phyloP scores from a whole-genome alignment of 495 filamentous ascomycete species.

The Parmelia sp. region DNA sequence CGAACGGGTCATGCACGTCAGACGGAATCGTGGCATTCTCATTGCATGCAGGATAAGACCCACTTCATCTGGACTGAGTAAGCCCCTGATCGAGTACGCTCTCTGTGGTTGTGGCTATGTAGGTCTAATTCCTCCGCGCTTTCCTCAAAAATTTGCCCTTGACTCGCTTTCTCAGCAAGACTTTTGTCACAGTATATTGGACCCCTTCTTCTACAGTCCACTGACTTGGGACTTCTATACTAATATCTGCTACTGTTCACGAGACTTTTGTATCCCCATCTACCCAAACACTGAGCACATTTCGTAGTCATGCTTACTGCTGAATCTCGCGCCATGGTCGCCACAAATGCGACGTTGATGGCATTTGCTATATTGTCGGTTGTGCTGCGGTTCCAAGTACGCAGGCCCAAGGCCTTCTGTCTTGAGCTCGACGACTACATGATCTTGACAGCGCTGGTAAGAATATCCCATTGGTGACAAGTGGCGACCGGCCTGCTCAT shows the following conservation, averaged over 20 bases:
- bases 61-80: neutral
- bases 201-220: neutral
- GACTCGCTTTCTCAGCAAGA: neutral
- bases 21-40: no score
- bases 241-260: neutral
- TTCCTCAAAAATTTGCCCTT: neutral
- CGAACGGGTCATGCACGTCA: no score
- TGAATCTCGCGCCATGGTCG: conserved; percentile 1
- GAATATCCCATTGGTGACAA: no score
- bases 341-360: conserved; percentile 11
- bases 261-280: neutral
- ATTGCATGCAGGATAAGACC: neutral
- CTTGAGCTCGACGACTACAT: conserved; percentile 12
- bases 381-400: conserved; percentile 1
- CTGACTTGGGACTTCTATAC: neutral
- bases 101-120: neutral
- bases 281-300: neutral
- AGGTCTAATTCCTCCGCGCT: neutral
- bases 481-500: neutral
- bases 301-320: conserved; percentile 6
- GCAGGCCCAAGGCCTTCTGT: neutral
- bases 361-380: neutral
- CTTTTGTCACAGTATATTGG: neutral
- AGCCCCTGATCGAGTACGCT: neutral
- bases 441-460: conserved; percentile 12